A percentile compares a stretch with the other conserved stretches of the same genome.
These are phyloP conservation scores for Fusarium sp. DNA, from an alignment of 2,329 filamentous ascomycete species.

Conservation along the genomic window DNA sequence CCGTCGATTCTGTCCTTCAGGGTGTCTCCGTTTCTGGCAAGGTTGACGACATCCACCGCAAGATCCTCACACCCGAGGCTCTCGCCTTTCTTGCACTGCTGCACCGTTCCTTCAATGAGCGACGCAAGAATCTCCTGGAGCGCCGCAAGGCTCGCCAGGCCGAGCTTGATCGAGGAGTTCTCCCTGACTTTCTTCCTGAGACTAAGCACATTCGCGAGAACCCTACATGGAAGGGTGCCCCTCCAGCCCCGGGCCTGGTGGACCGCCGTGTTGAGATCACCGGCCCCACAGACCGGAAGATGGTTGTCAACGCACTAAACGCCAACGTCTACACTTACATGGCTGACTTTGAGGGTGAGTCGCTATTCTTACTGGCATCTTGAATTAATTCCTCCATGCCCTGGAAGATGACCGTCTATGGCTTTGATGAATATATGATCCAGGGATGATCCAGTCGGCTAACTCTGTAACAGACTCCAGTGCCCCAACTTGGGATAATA, in stretches of 20 bases:
- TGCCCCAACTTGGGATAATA: conserved; percentile 98
- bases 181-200: conserved; percentile 95
- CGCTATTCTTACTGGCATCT: not conserved
- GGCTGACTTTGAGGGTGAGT: conserved; percentile 95
- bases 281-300: conserved; percentile 96
- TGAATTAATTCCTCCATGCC: not conserved
- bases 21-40: conserved; percentile 87
- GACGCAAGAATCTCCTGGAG: conserved; percentile 88
- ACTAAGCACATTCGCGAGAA: conserved; percentile 96
- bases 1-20: conserved; percentile 80
- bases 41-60: conserved; percentile 80
- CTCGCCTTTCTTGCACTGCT: conserved; percentile 92
- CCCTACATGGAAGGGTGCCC: conserved; percentile 90
- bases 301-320: conserved; percentile 98
- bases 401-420: not conserved
- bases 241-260: conserved; percentile 89
- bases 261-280: conserved; percentile 98
- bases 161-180: conserved; percentile 87
- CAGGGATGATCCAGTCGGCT: conserved; percentile 4
- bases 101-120: conserved; percentile 92
- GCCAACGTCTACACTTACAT: conserved; percentile 98
- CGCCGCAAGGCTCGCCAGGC: conserved; percentile 86
- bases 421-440: not conserved
- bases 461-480: conserved; percentile 74
- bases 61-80: conserved; percentile 91